phyloP scores from a whole-genome alignment of 305 asterid genomes.

The Fraxinus platypoda region DNA sequence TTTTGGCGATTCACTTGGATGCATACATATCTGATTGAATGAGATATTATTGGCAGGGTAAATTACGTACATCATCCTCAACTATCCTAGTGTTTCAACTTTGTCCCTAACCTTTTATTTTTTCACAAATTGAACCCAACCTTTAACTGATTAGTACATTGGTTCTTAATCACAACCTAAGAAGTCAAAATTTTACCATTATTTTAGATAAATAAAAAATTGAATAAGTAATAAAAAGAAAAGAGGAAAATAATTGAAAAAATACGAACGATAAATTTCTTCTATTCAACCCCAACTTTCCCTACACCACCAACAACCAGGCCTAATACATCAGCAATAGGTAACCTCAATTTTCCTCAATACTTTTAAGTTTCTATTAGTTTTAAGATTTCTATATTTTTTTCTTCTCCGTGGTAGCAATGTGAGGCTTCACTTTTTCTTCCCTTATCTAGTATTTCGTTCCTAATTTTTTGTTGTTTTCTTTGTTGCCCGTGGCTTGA shows the following conservation, averaged over 20 bases:
- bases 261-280: no score
- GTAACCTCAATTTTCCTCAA: not conserved
- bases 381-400: not conserved
- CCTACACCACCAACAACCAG: not conserved
- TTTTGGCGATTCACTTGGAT: not conserved
- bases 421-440: not conserved
- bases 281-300: not conserved
- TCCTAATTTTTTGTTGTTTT: not conserved
- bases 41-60: not conserved
- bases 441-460: not conserved
- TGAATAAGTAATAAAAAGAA: not conserved
- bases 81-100: not conserved
- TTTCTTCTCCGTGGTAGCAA: not conserved
- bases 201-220: no score
- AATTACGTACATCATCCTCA: not conserved
- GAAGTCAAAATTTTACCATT: not conserved
- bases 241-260: not conserved
- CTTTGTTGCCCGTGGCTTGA: not conserved
- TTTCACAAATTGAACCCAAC: not conserved
- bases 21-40: not conserved
- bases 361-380: not conserved
- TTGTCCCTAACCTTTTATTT: conserved; percentile 7
- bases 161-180: not conserved
- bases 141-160: not conserved
- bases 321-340: not conserved